Percentiles rank a stretch among this genome's conserved stretches.
Evolutionary conservation across 2,329 filamentous ascomycete species (phyloP).

Genomic region (Fusarium sp.): DNA sequence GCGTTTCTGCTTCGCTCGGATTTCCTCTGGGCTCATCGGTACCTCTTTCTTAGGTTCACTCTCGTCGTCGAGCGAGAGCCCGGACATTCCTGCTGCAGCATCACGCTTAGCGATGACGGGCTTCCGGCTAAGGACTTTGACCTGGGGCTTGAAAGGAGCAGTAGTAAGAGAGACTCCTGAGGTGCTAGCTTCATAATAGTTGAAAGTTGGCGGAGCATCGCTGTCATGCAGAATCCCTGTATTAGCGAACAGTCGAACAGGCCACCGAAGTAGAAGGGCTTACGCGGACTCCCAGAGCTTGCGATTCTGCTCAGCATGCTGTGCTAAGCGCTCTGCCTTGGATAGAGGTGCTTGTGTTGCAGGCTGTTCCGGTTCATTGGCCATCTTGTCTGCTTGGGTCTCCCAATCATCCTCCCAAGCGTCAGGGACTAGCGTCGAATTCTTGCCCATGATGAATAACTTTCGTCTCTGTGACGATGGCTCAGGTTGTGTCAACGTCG

Average conservation of each 20-base stretch:
- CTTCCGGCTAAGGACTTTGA: constrained; percentile 88
- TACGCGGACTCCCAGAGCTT: constrained; percentile 93
- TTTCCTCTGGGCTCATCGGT: constrained; percentile 78
- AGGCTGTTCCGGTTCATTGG: constrained; percentile 51
- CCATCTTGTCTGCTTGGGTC: constrained; percentile 72
- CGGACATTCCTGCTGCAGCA: constrained; percentile 60
- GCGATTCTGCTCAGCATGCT: constrained; percentile 85
- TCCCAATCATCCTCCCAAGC: constrained; percentile 97
- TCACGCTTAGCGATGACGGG: constrained; percentile 73
- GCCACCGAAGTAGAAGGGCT: constrained; percentile 42
- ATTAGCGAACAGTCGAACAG: constrained; percentile 18
- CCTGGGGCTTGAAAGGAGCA: constrained; percentile 80
- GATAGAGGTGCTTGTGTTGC: constrained; percentile 62
- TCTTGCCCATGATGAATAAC: constrained; percentile 58
- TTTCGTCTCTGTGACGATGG: not conserved
- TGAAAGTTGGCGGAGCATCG: constrained; percentile 78
- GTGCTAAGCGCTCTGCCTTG: constrained; percentile 81
- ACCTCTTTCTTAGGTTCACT: constrained; percentile 73
- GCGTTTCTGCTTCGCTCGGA: constrained; percentile 79
- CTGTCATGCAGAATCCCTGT: constrained; percentile 54
- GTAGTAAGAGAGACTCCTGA: constrained; percentile 63
- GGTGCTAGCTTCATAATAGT: constrained; percentile 76
- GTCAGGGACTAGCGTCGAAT: constrained; percentile 66
- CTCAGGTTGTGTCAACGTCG: constrained; percentile 21
- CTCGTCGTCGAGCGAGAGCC: constrained; percentile 60